These are phyloP conservation scores for Boletus subparvulus DNA, from an alignment of 768 basidiomycete genomes.

Conservation along the genomic window DNA sequence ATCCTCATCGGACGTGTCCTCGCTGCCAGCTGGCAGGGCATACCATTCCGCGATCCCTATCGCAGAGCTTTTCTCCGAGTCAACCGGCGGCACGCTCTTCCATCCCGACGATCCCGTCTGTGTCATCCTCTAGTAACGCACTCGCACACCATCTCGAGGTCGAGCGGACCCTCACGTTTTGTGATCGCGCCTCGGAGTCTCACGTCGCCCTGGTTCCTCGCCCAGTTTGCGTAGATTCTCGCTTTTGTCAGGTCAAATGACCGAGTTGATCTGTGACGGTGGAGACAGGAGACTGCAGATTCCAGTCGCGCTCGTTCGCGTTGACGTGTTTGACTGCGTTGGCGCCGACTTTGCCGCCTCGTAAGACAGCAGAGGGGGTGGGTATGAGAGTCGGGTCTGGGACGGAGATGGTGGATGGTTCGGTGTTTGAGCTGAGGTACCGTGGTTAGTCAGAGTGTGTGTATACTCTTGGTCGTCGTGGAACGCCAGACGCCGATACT, in stretches of 20 bases:
- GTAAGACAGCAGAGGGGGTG: too few species aligned
- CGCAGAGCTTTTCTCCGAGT: neutral
- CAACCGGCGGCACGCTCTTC: too few species aligned
- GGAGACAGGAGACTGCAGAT: conserved; percentile 18
- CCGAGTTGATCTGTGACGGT: conserved; percentile 1
- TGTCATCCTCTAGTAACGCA: neutral
- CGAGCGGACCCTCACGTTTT: conserved; percentile 10
- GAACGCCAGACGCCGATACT: neutral
- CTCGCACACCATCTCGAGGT: conserved; percentile 2
- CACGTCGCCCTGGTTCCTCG: too few species aligned
- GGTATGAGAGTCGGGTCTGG: neutral
- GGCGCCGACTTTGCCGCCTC: conserved; percentile 3
- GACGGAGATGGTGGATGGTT: neutral
- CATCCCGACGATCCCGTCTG: conserved; percentile 2
- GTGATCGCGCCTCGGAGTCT: too few species aligned
- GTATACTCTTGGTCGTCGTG: neutral
- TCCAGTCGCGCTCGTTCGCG: conserved; percentile 14
- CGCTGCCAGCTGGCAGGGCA: conserved; percentile 3
- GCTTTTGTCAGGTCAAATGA: conserved; percentile 8
- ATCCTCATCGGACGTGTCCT: conserved; percentile 20
- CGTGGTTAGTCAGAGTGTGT: conserved; percentile 10
- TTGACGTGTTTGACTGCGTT: conserved; percentile 13
- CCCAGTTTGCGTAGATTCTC: conserved; percentile 7
- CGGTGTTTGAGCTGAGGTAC: conserved; percentile 11
- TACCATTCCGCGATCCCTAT: conserved; percentile 8